Evolutionary conservation across 2,329 filamentous ascomycete species (phyloP), one percentile per base, ranked within the genome.

Genomic region (Trichoderma koningiopsis): DNA sequence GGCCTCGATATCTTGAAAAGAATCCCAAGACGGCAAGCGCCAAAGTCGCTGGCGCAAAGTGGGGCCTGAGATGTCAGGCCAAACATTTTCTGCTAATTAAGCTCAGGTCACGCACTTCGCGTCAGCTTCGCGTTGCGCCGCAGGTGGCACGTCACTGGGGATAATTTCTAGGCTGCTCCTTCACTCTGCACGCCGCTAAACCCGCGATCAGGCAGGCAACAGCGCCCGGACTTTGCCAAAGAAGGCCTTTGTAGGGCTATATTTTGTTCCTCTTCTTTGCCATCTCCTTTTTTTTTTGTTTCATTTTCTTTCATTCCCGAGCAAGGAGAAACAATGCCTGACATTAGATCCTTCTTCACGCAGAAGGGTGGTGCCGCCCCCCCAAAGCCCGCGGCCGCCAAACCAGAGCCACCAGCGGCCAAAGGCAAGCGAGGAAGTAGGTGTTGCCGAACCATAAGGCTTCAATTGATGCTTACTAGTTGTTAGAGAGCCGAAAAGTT

Each of bases 291-390:
- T 37, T 40, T 3, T 35, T 64, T 37, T n/a, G n/a, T 0, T 19
- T n/a, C 5, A 13, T 19, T 14, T 33, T 43, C 31, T 47, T 29
- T 68, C n/a, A 22, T 10, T n/a, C 5, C 13, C 22, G 19, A 59
- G 1, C 1, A 31, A 19, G 19, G 16, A 31, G 40, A 52, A 6
- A 71, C 71, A 71, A 97, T 97, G 94, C 89, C 94, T 72, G 95
- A 98, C 81, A 98, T 97, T 76, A 88, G 94, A 77, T 93, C 86
- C 75, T 98, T 97, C 81, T 97, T 98, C 83, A 89, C 91, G 68
- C 89, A 91, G 71, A 94, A 94, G 79, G 88, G 88, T 63, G 85
- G 87, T 72, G 84, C 86, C 74, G 82, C 85, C 56, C 82, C 86
- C 19, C 77, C 77, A 52, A 83, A 83, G 22, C 43, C 65, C 69